These are phyloP conservation scores for Truncatella angustata DNA, from an alignment of 2,329 filamentous ascomycete genomes.

Conservation along the genomic window DNA sequence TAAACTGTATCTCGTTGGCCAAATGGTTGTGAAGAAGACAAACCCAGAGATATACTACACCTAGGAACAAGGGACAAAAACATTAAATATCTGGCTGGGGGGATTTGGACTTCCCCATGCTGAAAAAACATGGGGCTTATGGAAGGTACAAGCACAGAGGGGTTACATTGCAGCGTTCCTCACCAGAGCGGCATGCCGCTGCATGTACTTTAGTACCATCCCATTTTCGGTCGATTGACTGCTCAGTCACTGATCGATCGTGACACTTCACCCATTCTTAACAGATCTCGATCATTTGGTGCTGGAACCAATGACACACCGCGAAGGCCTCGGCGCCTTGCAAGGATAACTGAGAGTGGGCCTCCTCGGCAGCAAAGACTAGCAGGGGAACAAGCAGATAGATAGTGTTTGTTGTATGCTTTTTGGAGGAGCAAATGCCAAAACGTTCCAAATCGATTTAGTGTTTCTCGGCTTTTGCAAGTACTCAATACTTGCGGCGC, in stretches of 20 bases:
- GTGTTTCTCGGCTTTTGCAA: no score
- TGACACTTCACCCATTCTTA: background rate
- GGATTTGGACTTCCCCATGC: background rate
- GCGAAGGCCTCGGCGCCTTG: background rate
- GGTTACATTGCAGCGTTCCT: background rate
- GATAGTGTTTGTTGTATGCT: no score
- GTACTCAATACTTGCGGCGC: no score
- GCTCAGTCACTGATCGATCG: background rate
- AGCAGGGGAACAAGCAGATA: no score
- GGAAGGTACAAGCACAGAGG: constrained; percentile 5
- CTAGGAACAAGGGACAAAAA: constrained; percentile 1
- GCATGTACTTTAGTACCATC: constrained; percentile 7
- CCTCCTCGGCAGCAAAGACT: background rate
- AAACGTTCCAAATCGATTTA: no score
- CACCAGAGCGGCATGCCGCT: constrained; percentile 3
- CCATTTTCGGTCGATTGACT: constrained; percentile 5
- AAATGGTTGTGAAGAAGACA: background rate
- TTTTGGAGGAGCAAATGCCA: no score
- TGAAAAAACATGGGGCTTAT: background rate
- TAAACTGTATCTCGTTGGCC: background rate
- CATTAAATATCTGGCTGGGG: constrained; percentile 2
- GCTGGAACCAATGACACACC: background rate
- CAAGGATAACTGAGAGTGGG: background rate
- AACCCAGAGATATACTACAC: background rate
- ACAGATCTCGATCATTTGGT: constrained; percentile 3